Conservation (phyloP, 2,329 filamentous ascomycete genomes). For the Aspergillus latus region DNA sequence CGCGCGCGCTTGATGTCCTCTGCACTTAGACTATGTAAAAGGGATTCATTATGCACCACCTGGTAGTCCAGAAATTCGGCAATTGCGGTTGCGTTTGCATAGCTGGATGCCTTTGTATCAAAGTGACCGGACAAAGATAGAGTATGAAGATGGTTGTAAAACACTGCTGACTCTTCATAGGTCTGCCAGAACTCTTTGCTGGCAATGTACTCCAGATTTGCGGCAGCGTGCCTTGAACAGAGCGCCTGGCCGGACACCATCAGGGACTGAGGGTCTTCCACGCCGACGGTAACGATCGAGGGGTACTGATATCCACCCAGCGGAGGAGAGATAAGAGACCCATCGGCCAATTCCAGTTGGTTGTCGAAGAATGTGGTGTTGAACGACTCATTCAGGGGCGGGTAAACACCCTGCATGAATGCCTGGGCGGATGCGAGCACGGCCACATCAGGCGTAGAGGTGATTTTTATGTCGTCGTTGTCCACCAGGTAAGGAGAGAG, state of each 20-base stretch:
- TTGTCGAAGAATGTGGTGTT: constrained; percentile 33
- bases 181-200: constrained; percentile 44
- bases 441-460: constrained; percentile 50
- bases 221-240: constrained; percentile 42
- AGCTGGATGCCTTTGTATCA: constrained; percentile 43
- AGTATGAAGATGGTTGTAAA: constrained; percentile 50
- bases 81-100: constrained; percentile 54
- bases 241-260: constrained; percentile 50
- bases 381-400: constrained; percentile 44
- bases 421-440: constrained; percentile 57
- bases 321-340: constrained; percentile 47
- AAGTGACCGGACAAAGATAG: constrained; percentile 47
- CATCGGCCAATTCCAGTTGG: constrained; percentile 51
- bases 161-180: constrained; percentile 35
- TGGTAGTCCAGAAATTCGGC: constrained; percentile 59
- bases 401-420: constrained; percentile 63
- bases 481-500: constrained; percentile 48
- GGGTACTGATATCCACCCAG: constrained; percentile 60
- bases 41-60: constrained; percentile 51
- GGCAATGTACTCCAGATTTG: constrained; percentile 42
- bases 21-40: constrained; percentile 31
- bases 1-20: constrained; percentile 40
- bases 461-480: constrained; percentile 49
- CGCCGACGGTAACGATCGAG: constrained; percentile 46
- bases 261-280: constrained; percentile 52